Base-by-base conservation (phyloP, 1,284 basidiomycete species). In the Cutaneotrichosporon daszewskae region DNA sequence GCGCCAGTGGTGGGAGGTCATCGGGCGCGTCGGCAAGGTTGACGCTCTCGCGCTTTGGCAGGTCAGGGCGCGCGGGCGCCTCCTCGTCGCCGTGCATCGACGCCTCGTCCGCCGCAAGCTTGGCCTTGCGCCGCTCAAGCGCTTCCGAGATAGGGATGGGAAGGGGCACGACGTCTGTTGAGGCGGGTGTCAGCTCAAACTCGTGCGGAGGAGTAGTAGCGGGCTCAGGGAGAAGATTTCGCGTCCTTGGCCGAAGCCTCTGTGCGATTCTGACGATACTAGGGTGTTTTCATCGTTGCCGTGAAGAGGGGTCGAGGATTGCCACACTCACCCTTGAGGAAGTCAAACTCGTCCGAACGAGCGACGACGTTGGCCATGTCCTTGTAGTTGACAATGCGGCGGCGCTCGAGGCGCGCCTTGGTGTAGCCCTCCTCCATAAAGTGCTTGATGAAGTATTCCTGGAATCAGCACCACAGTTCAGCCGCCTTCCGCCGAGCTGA, bases 381-480 rank as follows among this genome's bases (percentile, higher is more conserved):
- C 41, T 67, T 66, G 43, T 72, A 69, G 39, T 68, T 68, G 25
- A 74, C 63, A 13, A 64, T 59, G 39, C 69, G 69, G 16, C 72
- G 55, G 35, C 68, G 66, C 28, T 72, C 68, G 24, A 73, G 49
- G 26, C 71, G 51, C 5, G 72, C 72, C 36, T 66, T 66, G 4
- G 65, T 66, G 35, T 68, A 70, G 3, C 67, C 66, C 26, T 70
- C 65, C 40, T 70, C 65, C 54, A 72, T 69, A 40, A 73, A 62
- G 53, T 68, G 65, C 45, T 67, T 63, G 50, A 74, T 59, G 40
- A 72, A 72, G 42, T 71, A 67, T 55, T 74, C 72, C 39, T 41
- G 39, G 7, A 13, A 32, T 27, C 26, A 27, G 26, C 26, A n/a
- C n/a, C n/a, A n/a, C n/a, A n/a, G n/a, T n/a, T n/a, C n/a, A n/a